Percentiles rank a stretch among this genome's conserved stretches.
Evolutionary conservation across 495 filamentous ascomycete genomes (phyloP).

Genomic region (Letharia columbiana): DNA sequence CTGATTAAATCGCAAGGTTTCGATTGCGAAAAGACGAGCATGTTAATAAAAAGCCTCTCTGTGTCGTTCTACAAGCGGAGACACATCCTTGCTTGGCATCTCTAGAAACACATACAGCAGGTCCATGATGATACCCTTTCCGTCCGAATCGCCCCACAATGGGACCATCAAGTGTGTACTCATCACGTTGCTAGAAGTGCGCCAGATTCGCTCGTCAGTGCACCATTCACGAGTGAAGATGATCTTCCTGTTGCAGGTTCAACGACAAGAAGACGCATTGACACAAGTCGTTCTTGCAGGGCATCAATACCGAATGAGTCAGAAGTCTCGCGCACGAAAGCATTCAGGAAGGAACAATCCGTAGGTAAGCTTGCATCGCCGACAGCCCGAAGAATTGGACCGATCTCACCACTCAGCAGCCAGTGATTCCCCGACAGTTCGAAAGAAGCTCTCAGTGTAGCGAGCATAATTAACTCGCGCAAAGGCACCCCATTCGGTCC

Average conservation of each 20-base stretch:
- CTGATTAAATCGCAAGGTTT: background rate
- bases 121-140: background rate
- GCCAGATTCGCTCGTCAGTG: constrained; percentile 1
- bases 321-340: background rate
- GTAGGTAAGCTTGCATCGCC: background rate
- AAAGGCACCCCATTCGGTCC: background rate
- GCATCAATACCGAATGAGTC: background rate
- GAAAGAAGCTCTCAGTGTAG: background rate
- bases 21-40: background rate
- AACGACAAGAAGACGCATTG: background rate
- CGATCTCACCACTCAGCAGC: background rate
- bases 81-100: constrained; percentile 1
- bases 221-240: background rate
- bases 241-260: background rate
- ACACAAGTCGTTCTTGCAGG: background rate
- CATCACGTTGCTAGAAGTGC: background rate
- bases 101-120: background rate
- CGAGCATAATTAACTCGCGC: background rate
- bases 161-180: too few species aligned
- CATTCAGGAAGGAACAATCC: background rate
- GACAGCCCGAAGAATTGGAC: background rate
- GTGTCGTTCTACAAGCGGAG: constrained; percentile 2
- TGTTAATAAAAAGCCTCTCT: constrained; percentile 1
- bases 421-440: background rate
- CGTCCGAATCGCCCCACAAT: background rate